Evolutionary conservation across 2,329 filamentous ascomycete species (phyloP).

Genomic region (Chalaropsis ovoidea): DNA sequence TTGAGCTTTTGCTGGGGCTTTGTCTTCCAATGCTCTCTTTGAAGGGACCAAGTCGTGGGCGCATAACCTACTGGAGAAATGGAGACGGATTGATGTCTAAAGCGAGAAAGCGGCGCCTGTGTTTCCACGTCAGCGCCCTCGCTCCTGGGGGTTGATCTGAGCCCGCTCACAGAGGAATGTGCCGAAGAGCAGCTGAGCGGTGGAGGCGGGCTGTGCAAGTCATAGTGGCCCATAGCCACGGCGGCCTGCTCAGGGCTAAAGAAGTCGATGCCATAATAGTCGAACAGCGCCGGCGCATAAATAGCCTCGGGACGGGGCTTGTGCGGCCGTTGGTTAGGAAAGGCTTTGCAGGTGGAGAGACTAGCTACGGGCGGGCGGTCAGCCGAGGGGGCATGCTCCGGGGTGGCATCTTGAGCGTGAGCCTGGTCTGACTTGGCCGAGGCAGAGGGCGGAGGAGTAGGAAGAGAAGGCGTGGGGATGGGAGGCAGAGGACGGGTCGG

Average conservation of each 20-base stretch:
- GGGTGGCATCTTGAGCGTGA: background rate
- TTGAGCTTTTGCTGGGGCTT: background rate
- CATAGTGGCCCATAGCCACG: slow-evolving; percentile 14
- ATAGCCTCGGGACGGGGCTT: slow-evolving; percentile 15
- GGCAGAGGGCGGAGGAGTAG: background rate
- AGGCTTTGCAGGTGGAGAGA: background rate
- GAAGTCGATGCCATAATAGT: slow-evolving; percentile 18
- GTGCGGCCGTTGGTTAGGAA: background rate
- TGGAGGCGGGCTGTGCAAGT: slow-evolving; percentile 1
- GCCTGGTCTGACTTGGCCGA: background rate
- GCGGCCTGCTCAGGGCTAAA: slow-evolving; percentile 22
- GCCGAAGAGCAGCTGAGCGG: background rate
- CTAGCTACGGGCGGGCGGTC: background rate
- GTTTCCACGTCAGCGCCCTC: background rate
- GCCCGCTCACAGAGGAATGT: too few relatives aligned
- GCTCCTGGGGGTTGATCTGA: background rate
- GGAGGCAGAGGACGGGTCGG: background rate
- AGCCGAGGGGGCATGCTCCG: background rate
- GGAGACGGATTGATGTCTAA: background rate
- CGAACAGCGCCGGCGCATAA: slow-evolving; percentile 19
- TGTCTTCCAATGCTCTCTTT: background rate
- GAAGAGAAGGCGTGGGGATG: background rate
- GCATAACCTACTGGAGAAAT: background rate
- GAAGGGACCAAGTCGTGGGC: background rate
- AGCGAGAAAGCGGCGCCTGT: background rate